Conservation (phyloP, 352 stramenopile species). For the Globisporangium spinosum region DNA sequence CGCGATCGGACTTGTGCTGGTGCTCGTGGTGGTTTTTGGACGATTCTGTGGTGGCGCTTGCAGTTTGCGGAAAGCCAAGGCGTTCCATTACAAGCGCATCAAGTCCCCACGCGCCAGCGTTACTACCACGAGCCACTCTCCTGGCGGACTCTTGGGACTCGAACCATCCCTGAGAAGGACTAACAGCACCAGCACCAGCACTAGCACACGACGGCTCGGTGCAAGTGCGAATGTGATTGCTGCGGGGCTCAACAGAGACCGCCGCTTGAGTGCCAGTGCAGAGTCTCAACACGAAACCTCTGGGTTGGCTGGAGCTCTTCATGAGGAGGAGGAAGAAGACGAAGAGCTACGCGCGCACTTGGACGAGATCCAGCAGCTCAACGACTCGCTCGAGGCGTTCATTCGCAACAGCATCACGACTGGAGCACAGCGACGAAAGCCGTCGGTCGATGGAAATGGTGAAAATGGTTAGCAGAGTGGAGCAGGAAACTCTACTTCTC, state of each 20-base stretch:
- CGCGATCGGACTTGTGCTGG: constrained; percentile 3
- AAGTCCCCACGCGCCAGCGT: constrained; percentile 15
- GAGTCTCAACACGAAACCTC: neutral
- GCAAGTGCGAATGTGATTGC: neutral
- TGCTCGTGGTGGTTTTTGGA: constrained; percentile 22
- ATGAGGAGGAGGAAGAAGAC: constrained; percentile 28
- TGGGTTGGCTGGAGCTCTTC: neutral
- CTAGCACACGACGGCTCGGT: neutral
- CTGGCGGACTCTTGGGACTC: neutral
- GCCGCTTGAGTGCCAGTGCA: neutral
- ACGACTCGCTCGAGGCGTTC: constrained; percentile 17
- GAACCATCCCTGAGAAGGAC: neutral
- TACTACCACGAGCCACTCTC: neutral
- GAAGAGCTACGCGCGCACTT: constrained; percentile 41
- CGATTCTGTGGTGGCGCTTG: constrained; percentile 15
- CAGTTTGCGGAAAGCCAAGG: constrained; percentile 19
- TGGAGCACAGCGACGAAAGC: neutral
- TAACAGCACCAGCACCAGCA: neutral
- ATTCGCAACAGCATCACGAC: neutral
- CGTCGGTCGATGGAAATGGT: neutral
- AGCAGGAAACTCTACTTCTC: neutral
- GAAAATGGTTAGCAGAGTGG: neutral
- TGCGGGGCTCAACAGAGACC: neutral
- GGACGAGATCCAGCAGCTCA: constrained; percentile 40
- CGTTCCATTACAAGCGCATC: constrained; percentile 52